A percentile compares a stretch with the other conserved stretches of the same genome.
These are phyloP conservation scores for Flaveria floridana DNA, from an alignment of 140 eudicot species.

Conservation along the genomic window DNA sequence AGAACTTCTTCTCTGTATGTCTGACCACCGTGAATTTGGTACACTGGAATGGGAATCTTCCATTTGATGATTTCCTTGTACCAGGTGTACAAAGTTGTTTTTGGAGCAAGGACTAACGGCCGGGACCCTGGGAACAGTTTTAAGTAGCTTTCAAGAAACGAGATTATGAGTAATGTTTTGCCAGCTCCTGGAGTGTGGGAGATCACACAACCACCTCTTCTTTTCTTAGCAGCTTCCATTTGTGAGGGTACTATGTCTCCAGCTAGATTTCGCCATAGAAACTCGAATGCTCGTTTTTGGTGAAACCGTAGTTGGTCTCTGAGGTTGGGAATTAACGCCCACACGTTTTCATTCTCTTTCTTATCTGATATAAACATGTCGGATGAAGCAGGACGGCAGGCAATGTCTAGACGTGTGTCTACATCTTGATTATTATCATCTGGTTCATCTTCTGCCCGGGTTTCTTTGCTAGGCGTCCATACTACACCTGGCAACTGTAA, in stretches of 20 bases:
- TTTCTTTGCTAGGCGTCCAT: conserved; percentile 50
- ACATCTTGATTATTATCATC: conserved; percentile 45
- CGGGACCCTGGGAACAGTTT: conserved; percentile 89
- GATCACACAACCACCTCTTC: conserved; percentile 91
- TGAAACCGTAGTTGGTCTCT: conserved; percentile 68
- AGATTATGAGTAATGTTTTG: conserved; percentile 80
- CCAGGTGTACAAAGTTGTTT: conserved; percentile 96
- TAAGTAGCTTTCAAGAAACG: conserved; percentile 89
- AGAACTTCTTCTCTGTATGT: conserved; percentile 83
- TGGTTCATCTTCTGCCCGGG: conserved; percentile 41
- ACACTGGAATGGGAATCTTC: conserved; percentile 88
- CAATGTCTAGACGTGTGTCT: conserved; percentile 46
- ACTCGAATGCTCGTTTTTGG: conserved; percentile 87
- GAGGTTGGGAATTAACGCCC: conserved; percentile 85
- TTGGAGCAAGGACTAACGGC: conserved; percentile 95
- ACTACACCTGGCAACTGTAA: conserved; percentile 53
- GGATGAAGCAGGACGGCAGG: conserved; percentile 60
- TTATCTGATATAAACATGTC: conserved; percentile 43
- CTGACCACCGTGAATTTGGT: conserved; percentile 98
- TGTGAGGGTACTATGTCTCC: conserved; percentile 70
- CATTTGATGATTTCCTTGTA: conserved; percentile 95
- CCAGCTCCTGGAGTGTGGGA: conserved; percentile 99
- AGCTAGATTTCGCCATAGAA: conserved; percentile 93
- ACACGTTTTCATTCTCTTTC: conserved; percentile 63
- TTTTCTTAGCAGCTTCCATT: conserved; percentile 62